phyloP scores from a whole-genome alignment of 2,329 filamentous ascomycete species.

The Didymella lethalis region DNA sequence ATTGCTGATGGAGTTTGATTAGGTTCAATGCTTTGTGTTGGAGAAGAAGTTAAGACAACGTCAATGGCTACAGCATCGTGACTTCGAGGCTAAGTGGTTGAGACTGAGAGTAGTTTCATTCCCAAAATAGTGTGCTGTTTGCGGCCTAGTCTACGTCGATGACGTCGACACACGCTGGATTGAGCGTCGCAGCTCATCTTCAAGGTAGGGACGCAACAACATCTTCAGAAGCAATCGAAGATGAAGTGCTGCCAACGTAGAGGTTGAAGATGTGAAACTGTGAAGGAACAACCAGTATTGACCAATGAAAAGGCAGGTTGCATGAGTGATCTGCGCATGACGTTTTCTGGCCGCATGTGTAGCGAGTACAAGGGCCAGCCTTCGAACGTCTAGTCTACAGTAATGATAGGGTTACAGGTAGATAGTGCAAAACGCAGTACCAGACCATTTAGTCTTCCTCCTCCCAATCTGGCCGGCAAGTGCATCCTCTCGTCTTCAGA shows the following conservation, averaged over 20 bases:
- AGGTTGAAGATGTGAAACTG: neutral
- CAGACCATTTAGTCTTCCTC: conserved; percentile 18
- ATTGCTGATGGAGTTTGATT: too few relatives aligned
- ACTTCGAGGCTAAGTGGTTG: conserved; percentile 14
- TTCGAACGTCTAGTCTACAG: conserved; percentile 7
- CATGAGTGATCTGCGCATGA: conserved; percentile 13
- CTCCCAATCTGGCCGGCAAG: conserved; percentile 39
- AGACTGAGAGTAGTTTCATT: conserved; percentile 19
- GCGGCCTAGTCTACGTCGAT: conserved; percentile 16
- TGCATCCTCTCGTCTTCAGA: conserved; percentile 35
- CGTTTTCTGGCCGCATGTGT: conserved; percentile 7
- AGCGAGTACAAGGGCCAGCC: conserved; percentile 20
- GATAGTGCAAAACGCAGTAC: neutral
- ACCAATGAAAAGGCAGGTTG: conserved; percentile 3
- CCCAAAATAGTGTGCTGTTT: conserved; percentile 22
- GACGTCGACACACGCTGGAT: conserved; percentile 24
- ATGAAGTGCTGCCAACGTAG: neutral
- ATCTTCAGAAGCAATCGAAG: neutral
- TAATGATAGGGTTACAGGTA: conserved; percentile 2
- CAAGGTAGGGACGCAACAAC: neutral
- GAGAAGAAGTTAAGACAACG: too few relatives aligned
- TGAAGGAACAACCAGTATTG: neutral
- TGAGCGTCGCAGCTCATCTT: conserved; percentile 15
- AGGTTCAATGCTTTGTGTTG: too few relatives aligned
- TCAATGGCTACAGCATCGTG: conserved; percentile 14